These are phyloP conservation scores for Bisporella sp. DNA, from an alignment of 2,329 filamentous ascomycete genomes.

Conservation along the genomic window DNA sequence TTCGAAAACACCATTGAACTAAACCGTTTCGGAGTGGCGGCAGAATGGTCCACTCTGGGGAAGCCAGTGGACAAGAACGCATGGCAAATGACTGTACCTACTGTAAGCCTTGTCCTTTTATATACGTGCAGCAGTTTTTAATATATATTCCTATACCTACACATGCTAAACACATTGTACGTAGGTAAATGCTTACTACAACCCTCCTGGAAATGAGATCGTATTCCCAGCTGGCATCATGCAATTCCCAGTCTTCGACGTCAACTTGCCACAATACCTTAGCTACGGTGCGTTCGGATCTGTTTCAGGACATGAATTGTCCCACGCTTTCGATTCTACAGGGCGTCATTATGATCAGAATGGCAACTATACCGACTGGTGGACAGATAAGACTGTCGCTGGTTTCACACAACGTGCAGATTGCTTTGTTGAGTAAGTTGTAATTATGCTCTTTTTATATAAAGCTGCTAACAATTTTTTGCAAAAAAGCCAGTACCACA, in stretches of 20 bases:
- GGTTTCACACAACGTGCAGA: constrained; percentile 52
- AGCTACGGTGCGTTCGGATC: constrained; percentile 64
- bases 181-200: constrained; percentile 57
- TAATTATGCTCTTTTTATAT: constrained; percentile 35
- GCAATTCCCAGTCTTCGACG: constrained; percentile 61
- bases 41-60: constrained; percentile 50
- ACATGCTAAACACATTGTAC: no score
- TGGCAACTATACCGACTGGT: constrained; percentile 61
- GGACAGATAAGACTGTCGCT: constrained; percentile 51
- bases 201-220: constrained; percentile 56
- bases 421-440: constrained; percentile 62
- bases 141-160: no score
- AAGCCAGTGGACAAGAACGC: constrained; percentile 53
- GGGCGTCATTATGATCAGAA: constrained; percentile 59
- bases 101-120: constrained; percentile 20
- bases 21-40: constrained; percentile 38
- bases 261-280: constrained; percentile 55
- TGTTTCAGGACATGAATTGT: constrained; percentile 62
- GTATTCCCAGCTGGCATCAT: constrained; percentile 64
- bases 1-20: constrained; percentile 52
- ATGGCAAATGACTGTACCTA: constrained; percentile 54
- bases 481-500: constrained; percentile 44
- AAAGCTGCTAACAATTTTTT: background rate
- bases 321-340: constrained; percentile 62
- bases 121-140: no score